A percentile compares a stretch with the other conserved stretches of the same genome.
These are phyloP conservation scores for Lipomyces anomalus DNA, from an alignment of 805 yeast genomes.

Conservation along the genomic window DNA sequence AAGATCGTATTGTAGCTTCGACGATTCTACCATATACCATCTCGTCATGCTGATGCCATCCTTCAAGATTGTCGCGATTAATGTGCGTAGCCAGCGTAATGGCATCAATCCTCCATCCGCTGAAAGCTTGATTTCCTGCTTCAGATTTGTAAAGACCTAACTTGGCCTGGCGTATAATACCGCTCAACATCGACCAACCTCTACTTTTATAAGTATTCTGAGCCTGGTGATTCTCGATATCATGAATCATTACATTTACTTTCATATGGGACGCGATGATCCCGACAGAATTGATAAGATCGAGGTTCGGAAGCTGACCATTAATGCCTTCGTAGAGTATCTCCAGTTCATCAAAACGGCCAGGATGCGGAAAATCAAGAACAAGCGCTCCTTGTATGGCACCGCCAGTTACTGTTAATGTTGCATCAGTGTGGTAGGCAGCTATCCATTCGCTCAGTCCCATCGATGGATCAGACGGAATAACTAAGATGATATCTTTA, in stretches of 20 bases:
- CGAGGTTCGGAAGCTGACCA: constrained; percentile 94
- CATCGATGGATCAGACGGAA: constrained; percentile 63
- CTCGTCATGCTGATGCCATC: constrained; percentile 50
- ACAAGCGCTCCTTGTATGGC: constrained; percentile 86
- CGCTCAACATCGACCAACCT: constrained; percentile 51
- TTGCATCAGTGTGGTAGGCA: constrained; percentile 66
- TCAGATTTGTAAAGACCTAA: constrained; percentile 56
- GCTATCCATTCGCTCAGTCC: constrained; percentile 85
- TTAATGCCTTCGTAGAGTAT: constrained; percentile 80
- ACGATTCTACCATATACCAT: constrained; percentile 88
- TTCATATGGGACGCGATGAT: constrained; percentile 70
- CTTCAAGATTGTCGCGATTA: constrained; percentile 1
- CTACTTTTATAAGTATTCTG: constrained; percentile 46
- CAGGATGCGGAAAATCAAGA: constrained; percentile 69
- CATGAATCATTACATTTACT: constrained; percentile 61
- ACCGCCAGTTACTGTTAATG: constrained; percentile 85
- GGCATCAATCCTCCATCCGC: constrained; percentile 95
- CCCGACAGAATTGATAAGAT: constrained; percentile 77
- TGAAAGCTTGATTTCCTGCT: constrained; percentile 82
- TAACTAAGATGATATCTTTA: constrained; percentile 80
- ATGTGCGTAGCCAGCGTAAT: constrained; percentile 63
- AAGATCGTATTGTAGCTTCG: constrained; percentile 81
- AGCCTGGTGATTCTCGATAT: constrained; percentile 39
- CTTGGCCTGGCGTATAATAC: constrained; percentile 61
- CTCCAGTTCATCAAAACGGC: constrained; percentile 68